Base-by-base conservation (phyloP, 139 green algal genomes). In the Limnomonas spitsbergensis region DNA sequence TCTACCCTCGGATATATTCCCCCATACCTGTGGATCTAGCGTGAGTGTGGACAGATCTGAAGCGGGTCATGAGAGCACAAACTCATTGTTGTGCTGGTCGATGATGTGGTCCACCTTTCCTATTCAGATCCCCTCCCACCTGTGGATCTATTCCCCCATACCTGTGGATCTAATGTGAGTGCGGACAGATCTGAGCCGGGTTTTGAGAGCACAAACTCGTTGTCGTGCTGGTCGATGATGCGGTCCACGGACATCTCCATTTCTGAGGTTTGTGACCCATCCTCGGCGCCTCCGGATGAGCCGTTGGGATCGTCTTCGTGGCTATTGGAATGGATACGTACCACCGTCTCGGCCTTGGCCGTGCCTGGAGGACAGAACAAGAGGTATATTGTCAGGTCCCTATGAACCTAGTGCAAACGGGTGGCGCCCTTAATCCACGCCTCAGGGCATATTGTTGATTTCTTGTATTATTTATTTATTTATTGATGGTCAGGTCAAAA, bases 171-270 rank as follows among this genome's bases (percentile, higher is more conserved):
- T 9, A 70, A 4, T 14, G 73, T 78, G 47, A 69, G 47, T 26
- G 29, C 42, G 39, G 73, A 31, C 29, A 66, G 35, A 73, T 61
- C n/a, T 26, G 70, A 90, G 83, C 94, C 96, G 14, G 95, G 90
- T 42, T 92, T 94, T 29, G 95, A 98, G 39, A 99, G 91, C n/a
- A 99, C 93, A 78, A 97, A 99, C 76, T 97, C 95, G 75, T 98
- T 99, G 87, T 98, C 95, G 36, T 98, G 85, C 0, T 88, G 91
- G 83, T 99, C 95, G 61, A 99, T 96, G 42, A 99, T 95, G 3
- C 95, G 80, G 39, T 97, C 94, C 20, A 99, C 94, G 37, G 94
- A 92, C 2, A 79, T 54, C 40, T 91, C 82, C 3, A 81, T 37
- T 7, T 56, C 38, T 38, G 69, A 53, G n/a, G n/a, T n/a, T n/a